Conservation (phyloP, 2,329 filamentous ascomycete species). For the Fusarium vanettenii region DNA sequence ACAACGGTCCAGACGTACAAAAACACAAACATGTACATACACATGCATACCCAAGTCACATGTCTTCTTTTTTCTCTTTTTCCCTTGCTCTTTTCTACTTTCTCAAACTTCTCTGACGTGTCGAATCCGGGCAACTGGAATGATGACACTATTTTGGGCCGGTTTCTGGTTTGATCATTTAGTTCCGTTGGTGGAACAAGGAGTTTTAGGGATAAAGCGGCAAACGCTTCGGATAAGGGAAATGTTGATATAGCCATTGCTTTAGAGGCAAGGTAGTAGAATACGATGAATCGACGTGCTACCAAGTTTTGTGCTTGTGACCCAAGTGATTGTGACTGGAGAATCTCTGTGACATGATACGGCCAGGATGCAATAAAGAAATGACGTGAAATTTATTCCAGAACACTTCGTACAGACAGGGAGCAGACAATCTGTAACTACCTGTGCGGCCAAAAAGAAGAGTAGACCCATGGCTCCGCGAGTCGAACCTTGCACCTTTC, state of each 20-base stretch:
- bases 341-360: not conserved
- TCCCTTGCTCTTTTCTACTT: not conserved
- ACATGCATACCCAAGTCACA: conserved; percentile 10
- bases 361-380: not conserved
- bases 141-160: conserved; percentile 21
- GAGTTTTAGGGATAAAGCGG: conserved; percentile 35
- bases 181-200: conserved; percentile 33
- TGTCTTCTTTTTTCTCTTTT: not conserved
- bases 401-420: too few relatives aligned
- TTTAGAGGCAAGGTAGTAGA: conserved; percentile 19
- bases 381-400: too few relatives aligned
- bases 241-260: not conserved
- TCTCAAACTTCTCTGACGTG: not conserved
- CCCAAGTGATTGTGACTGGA: not conserved
- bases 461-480: not conserved
- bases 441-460: too few relatives aligned
- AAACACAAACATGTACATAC: conserved; percentile 1
- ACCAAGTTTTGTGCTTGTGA: not conserved
- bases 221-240: conserved; percentile 16
- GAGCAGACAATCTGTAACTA: too few relatives aligned
- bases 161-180: conserved; percentile 28
- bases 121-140: not conserved
- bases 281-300: conserved; percentile 29
- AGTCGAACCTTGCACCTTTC: not conserved
- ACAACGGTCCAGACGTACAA: not conserved